These are phyloP conservation scores for Lasiosphaeria hispida DNA, from an alignment of 495 filamentous ascomycete species.

Conservation along the genomic window DNA sequence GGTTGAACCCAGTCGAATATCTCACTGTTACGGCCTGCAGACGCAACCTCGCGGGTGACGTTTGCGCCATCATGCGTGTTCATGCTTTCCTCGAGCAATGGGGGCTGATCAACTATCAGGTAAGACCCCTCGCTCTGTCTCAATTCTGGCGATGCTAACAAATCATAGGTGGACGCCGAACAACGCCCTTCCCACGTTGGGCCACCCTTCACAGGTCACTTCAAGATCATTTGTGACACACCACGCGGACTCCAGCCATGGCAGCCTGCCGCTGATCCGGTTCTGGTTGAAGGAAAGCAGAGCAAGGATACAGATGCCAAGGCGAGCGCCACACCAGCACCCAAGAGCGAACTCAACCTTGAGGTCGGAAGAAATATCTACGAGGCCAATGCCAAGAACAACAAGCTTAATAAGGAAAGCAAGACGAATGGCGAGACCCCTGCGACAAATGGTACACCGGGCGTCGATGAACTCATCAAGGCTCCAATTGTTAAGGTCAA, in stretches of 20 bases:
- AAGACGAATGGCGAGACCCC: conserved; percentile 71
- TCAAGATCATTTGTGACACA: conserved; percentile 90
- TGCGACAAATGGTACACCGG: conserved; percentile 56
- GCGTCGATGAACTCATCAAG: conserved; percentile 56
- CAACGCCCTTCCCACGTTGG: conserved; percentile 92
- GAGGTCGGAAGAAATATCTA: conserved; percentile 94
- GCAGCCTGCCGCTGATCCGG: conserved; percentile 79
- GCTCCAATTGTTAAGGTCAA: conserved; percentile 56
- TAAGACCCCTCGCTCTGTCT: conserved; percentile 35
- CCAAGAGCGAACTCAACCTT: conserved; percentile 79
- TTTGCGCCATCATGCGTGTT: conserved; percentile 98
- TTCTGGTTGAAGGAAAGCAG: conserved; percentile 62
- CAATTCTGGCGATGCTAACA: conserved; percentile 23
- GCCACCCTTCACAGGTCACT: conserved; percentile 95
- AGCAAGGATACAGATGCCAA: conserved; percentile 76
- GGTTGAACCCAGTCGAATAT: conserved; percentile 92
- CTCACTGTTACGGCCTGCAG: conserved; percentile 96
- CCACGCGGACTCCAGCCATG: conserved; percentile 91
- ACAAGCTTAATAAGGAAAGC: conserved; percentile 58
- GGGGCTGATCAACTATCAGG: conserved; percentile 98
- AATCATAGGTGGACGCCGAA: conserved; percentile 82
- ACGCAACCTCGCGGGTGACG: conserved; percentile 92
- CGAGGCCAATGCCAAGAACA: conserved; percentile 85
- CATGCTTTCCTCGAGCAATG: conserved; percentile 99
- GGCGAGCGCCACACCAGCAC: conserved; percentile 56